Evolutionary conservation across 331 rosid genomes (phyloP), one percentile per base, ranked within the genome.

Genomic region (Pyrus hybrid): DNA sequence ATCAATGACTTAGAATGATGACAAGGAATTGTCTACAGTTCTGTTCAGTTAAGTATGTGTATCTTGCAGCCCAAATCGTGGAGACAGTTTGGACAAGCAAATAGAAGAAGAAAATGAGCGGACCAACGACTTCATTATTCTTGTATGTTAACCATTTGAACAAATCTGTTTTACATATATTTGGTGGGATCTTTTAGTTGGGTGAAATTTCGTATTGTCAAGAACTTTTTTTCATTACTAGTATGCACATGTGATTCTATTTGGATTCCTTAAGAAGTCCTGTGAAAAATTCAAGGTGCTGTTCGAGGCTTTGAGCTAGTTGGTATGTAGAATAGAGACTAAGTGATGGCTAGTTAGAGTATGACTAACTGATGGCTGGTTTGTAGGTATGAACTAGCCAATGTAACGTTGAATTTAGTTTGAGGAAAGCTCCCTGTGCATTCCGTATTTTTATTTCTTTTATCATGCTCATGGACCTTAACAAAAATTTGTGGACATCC

Each of bases 51-150:
- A 78, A 58, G 53, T 21, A 60, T 64, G 13, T 82, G 65, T 51
- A 62, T 81, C 75, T 76, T 84, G 86, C 91, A 89, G 94, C 85
- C 77, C 88, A 47, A 89, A 87, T 71, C 87, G 53, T 51, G 90
- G 88, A 83, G 94, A 87, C 87, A 89, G 77, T 73, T 76, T 89
- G 79, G 90, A 89, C 83, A 74, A 76, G 80, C 90, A 87, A 77
- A 86, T 85, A 63, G 85, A 89, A 69, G 53, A 26, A 47, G 94
- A 89, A 80, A 84, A 57, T 76, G 80, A 82, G 75, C 85, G 80
- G 77, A 87, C 87, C 80, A 76, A 84, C n/a, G 94, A 89, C 78
- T 90, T 90, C 77, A 72, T 87, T 80, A 72, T 84, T 81, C 89
- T 91, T 71, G 93, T 88, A 88, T 65, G 93, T 87, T 64, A 60